Base-by-base conservation (phyloP, 228 moss, liverwort and hornwort species). In the Sphagnum magellanicum region DNA sequence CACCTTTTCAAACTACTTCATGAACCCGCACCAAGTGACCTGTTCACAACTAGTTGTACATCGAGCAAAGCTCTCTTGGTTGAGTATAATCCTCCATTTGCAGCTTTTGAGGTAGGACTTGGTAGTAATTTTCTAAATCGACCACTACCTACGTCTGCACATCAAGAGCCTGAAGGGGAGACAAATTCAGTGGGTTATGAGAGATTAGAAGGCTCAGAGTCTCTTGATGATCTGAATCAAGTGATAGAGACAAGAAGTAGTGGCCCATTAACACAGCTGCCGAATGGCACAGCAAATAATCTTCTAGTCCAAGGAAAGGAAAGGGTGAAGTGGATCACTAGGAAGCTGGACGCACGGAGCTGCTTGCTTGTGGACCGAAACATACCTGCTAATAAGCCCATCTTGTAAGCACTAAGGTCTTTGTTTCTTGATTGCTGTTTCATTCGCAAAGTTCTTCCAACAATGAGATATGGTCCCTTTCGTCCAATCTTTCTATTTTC, bases 101-200 rank as follows among this genome's bases (percentile, higher is more conserved):
- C 80, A 85, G 81, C 87, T 50, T 77, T 85, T 77, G 94, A 91
- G 74, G 91, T 89, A 83, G 93, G 91, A 66, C 80, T 89, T 59
- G 91, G 89, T 70, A 89, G 87, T 74, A 70, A 87, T 64, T 85
- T 91, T 62, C 84, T 89, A 75, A 32, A 32, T 32, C 76, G 77
- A 70, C 89, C 87, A 53, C 9, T 55, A 12, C 69, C 77, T 68
- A 67, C 74, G 74, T 73, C 88, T 71, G 61, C 63, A 68, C 63
- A 74, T 68, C 81, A 78, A 61, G 86, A 76, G 64, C 63, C 73
- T 64, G 79, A 75, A 69, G 66, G 68, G 50, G 84, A 79, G 53
- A 79, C 63, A 49, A 62, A 67, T 74, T 68, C 75, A 67, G 50
- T 72, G 72, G 61, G 66, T 17, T 60, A 61, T 50, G 76, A 74